These are phyloP conservation scores for Cadophora sp. DNA, from an alignment of 2,329 filamentous ascomycete species.

Conservation along the genomic window DNA sequence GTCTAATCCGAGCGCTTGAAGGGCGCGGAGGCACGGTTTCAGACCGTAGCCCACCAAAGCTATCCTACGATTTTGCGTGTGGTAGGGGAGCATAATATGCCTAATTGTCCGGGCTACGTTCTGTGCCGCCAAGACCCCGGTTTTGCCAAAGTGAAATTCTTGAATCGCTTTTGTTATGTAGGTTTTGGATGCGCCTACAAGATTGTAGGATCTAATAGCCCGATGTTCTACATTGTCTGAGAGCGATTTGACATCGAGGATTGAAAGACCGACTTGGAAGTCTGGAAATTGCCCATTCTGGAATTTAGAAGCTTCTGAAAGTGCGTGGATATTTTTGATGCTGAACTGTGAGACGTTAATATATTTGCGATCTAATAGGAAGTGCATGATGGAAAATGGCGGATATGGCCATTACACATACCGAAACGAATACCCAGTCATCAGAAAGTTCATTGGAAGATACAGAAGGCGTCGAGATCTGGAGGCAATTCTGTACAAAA, in stretches of 20 bases:
- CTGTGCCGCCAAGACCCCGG: not conserved
- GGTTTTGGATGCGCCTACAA: not conserved
- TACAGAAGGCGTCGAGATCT: not conserved
- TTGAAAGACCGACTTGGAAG: not conserved
- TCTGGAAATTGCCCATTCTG: not conserved
- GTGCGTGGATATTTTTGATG: not conserved
- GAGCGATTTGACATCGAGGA: not conserved
- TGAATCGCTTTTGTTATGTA: not conserved
- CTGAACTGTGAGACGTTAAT: not conserved
- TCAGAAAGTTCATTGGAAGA: not conserved
- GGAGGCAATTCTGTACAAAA: not conserved
- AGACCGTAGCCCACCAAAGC: not conserved
- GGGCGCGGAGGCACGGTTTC: not conserved
- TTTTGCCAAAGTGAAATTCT: not conserved
- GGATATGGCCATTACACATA: not conserved
- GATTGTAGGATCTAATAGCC: not conserved
- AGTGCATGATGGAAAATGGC: not conserved
- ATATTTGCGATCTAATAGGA: not conserved
- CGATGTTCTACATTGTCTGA: not conserved
- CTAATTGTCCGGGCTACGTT: not conserved
- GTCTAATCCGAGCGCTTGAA: not conserved
- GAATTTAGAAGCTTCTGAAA: not conserved
- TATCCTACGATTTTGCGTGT: not conserved
- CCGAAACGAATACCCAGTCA: not conserved
- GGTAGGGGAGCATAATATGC: not conserved